Evolutionary conservation across 2,329 filamentous ascomycete species (phyloP).

Genomic region (Aspergillus fumigatiaffinis): DNA sequence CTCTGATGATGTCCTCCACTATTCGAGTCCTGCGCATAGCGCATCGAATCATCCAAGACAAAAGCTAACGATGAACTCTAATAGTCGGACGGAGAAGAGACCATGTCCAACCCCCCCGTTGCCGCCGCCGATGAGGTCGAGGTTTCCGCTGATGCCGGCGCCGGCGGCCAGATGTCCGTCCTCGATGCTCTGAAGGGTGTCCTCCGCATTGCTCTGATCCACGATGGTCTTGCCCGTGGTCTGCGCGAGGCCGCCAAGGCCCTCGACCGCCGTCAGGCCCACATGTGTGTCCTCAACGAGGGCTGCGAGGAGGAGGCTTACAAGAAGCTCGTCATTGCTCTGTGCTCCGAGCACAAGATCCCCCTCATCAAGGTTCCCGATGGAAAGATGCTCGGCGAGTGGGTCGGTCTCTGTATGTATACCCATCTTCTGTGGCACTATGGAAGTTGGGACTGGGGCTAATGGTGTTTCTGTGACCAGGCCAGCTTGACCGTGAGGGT

Average conservation of each 20-base stretch:
- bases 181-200: constrained; percentile 98
- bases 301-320: constrained; percentile 99
- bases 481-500: constrained; percentile 97
- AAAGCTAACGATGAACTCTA: constrained; percentile 1
- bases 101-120: constrained; percentile 64
- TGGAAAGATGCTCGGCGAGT: constrained; percentile 99
- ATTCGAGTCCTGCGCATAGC: background rate
- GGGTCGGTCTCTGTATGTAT: constrained; percentile 96
- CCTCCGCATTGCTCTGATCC: constrained; percentile 96
- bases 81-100: constrained; percentile 99
- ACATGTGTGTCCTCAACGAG: constrained; percentile 99
- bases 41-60: constrained; percentile 13
- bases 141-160: constrained; percentile 82
- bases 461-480: constrained; percentile 46
- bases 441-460: no score
- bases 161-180: constrained; percentile 76
- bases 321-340: constrained; percentile 99
- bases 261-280: constrained; percentile 95
- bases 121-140: constrained; percentile 85
- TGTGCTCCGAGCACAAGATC: constrained; percentile 99
- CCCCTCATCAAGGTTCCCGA: constrained; percentile 99
- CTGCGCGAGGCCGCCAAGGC: constrained; percentile 98
- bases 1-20: background rate
- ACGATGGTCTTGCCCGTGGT: constrained; percentile 98
- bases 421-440: no score